Base-by-base conservation (phyloP, 2,329 filamentous ascomycete genomes). In the Xylariaceae sp. region DNA sequence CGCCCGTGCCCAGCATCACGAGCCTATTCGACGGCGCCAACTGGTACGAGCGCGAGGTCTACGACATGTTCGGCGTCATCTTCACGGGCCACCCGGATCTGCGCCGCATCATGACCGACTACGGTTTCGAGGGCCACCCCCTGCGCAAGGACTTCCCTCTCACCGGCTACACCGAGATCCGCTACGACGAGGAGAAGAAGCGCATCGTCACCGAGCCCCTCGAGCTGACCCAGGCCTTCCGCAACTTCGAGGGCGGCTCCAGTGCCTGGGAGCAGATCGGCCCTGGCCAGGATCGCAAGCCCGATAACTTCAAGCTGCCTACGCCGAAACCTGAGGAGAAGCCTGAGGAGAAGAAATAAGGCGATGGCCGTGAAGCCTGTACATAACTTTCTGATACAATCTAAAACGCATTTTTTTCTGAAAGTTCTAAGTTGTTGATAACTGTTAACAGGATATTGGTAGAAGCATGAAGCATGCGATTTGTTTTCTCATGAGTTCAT, bases 141-240 rank as follows among this genome's bases (percentile, higher is more conserved):
- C 79, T 99, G 73, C 86, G 95, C 73, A 99, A 99, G 80, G 94
- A 99, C 74, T 99, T 99, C 80, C 94, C 94, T 18, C 79, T 99
- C 74, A 97, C 94, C 2, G 94, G 94, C 52, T 99, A 99, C 80
- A 99, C 94, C 39, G 95, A 99, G 80, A 88, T 99, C 67, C 85
- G 94, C 72, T 99, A 95, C 73, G 94, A 99, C 68, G 94, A 99
- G 79, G 95, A 99, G 83, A 99, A 97, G 89, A 99, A 99, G 86
- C 86, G 94, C 64, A 97, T 99, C 73, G 93, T 99, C 62, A 93
- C 95, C 37, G 95, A 99, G 82, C 94, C 95, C 47, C 82, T 99
- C 53, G 94, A 99, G 80, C 84, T 99, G 76, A 97, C 94, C 11
- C 94, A 99, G 78, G 94, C 95, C 6, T 99, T 95, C 86, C 87